phyloP scores from a whole-genome alignment of 1,139 yeast genomes.

The Pneumocystis canis region DNA sequence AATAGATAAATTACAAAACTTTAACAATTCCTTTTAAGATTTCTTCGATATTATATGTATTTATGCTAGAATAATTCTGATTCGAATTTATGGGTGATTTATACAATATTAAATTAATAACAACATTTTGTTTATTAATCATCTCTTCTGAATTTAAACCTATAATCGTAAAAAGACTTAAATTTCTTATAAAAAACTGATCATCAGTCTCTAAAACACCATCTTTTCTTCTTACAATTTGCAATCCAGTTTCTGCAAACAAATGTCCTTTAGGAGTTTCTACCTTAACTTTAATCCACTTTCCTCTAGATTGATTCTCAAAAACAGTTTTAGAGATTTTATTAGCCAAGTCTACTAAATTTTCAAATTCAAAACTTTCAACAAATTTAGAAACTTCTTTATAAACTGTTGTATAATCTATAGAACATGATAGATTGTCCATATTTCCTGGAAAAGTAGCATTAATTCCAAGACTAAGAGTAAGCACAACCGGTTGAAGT shows the following conservation, averaged over 20 bases:
- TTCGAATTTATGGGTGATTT: constrained; percentile 16
- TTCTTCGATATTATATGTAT: constrained; percentile 21
- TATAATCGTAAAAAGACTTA: constrained; percentile 56
- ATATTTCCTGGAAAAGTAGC: constrained; percentile 55
- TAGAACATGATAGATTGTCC: constrained; percentile 66
- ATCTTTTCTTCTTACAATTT: constrained; percentile 24
- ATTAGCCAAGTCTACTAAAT: constrained; percentile 48
- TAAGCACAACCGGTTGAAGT: constrained; percentile 51
- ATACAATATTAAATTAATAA: constrained; percentile 39
- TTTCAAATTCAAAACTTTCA: constrained; percentile 17
- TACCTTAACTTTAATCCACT: constrained; percentile 33
- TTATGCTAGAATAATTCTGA: constrained; percentile 7
- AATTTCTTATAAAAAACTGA: constrained; percentile 34
- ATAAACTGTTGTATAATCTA: constrained; percentile 76
- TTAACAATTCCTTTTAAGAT: constrained; percentile 21
- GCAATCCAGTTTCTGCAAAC: constrained; percentile 38
- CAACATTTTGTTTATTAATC: constrained; percentile 57
- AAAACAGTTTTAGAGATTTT: constrained; percentile 37
- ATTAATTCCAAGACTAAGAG: constrained; percentile 49
- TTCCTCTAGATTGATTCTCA: constrained; percentile 38
- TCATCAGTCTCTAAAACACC: constrained; percentile 24
- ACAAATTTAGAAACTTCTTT: constrained; percentile 23
- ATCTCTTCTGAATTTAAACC: constrained; percentile 90
- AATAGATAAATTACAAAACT: background rate
- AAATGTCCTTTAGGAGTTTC: constrained; percentile 41